A percentile compares a stretch with the other conserved stretches of the same genome.
Evolutionary conservation across 345 rosid genomes (phyloP).

Genomic region (Hibiscus tridactylites): DNA sequence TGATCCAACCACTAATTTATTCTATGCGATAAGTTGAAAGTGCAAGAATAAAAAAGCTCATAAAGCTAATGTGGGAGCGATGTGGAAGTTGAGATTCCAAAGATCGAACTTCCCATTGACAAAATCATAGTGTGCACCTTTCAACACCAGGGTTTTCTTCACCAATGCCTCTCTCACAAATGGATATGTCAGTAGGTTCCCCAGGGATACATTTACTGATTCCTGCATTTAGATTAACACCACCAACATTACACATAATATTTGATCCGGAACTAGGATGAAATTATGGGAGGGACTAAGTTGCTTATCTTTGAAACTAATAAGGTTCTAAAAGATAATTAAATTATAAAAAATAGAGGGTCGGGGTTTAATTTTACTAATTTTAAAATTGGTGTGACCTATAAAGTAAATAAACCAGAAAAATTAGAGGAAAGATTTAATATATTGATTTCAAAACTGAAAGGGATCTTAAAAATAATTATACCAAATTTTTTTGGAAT

Average conservation of each 20-base stretch:
- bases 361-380: no score
- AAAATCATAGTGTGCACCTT: conserved; percentile 77
- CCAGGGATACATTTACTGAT: conserved; percentile 72
- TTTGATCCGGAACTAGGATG: background rate
- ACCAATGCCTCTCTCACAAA: conserved; percentile 57
- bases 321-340: no score
- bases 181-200: conserved; percentile 66
- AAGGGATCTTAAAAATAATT: no score
- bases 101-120: conserved; percentile 59
- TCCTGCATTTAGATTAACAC: conserved; percentile 33
- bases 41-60: conserved; percentile 9
- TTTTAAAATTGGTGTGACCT: no score
- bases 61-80: conserved; percentile 26
- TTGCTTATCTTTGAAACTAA: no score
- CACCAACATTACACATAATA: background rate
- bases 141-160: conserved; percentile 41
- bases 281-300: no score
- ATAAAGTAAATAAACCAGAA: no score
- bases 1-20: background rate
- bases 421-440: no score
- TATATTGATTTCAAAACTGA: no score
- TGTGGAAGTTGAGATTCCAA: conserved; percentile 63
- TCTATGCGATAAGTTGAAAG: background rate
- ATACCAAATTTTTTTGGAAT: no score
- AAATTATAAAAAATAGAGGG: no score